Percentiles rank a stretch among this genome's conserved stretches.
These are phyloP conservation scores for Camillea tinctor DNA, from an alignment of 2,329 filamentous ascomycete genomes.

Conservation along the genomic window DNA sequence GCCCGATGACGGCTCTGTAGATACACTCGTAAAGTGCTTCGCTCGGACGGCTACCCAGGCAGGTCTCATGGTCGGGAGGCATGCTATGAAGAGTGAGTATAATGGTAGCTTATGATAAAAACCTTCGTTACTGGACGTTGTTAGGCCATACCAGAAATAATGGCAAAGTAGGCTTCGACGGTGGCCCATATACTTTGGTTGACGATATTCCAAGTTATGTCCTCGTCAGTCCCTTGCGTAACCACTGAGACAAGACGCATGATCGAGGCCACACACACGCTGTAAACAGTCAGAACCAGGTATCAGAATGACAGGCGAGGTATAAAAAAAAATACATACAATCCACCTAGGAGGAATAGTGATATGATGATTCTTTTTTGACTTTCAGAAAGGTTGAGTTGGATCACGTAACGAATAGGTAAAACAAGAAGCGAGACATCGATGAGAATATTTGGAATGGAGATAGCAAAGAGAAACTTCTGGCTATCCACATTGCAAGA, in stretches of 20 bases:
- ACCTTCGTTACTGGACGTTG: background rate
- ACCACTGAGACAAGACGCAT: background rate
- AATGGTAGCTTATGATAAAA: background rate
- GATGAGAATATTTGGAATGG: constrained; percentile 2
- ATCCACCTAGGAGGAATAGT: constrained; percentile 2
- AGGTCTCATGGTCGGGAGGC: background rate
- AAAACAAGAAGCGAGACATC: constrained; percentile 2
- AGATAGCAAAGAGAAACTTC: constrained; percentile 4
- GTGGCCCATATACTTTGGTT: constrained; percentile 3
- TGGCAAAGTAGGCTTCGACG: background rate
- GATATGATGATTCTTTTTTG: constrained; percentile 1
- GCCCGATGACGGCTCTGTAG: background rate
- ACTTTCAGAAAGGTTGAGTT: background rate
- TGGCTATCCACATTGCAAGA: constrained; percentile 3
- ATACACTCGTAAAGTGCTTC: background rate
- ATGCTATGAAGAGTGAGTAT: background rate
- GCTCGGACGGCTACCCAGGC: background rate
- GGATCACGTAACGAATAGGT: background rate
- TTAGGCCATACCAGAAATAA: background rate
- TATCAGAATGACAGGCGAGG: no score
- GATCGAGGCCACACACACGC: background rate
- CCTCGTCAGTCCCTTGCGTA: background rate
- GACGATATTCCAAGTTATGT: constrained; percentile 3
- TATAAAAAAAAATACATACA: background rate
- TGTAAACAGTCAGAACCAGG: background rate